A percentile compares a stretch with the other conserved stretches of the same genome.
Evolutionary conservation across 495 filamentous ascomycete species (phyloP).

Genomic region (Extremus antarcticus): DNA sequence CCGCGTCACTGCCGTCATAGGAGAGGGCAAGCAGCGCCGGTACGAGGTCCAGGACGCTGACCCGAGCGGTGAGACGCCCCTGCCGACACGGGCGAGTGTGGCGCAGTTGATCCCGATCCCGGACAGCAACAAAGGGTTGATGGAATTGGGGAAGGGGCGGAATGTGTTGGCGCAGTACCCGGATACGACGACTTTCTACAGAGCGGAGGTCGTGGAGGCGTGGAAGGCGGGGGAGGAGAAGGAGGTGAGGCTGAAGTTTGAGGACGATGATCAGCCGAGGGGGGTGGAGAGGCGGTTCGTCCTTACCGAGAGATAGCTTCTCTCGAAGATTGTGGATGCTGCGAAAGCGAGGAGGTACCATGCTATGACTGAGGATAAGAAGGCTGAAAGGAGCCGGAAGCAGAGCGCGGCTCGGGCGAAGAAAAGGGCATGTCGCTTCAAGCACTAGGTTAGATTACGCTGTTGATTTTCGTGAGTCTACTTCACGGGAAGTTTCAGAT

Average conservation of each 20-base stretch:
- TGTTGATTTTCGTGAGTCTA: too few relatives aligned
- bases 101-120: slow-evolving; percentile 79
- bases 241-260: slow-evolving; percentile 31
- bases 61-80: slow-evolving; percentile 52
- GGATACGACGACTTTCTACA: slow-evolving; percentile 94
- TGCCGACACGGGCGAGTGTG: slow-evolving; percentile 61
- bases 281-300: slow-evolving; percentile 33
- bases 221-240: slow-evolving; percentile 9
- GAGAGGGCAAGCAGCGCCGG: slow-evolving; percentile 72
- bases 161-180: slow-evolving; percentile 46
- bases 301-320: slow-evolving; percentile 14
- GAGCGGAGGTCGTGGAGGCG: slow-evolving; percentile 59
- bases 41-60: slow-evolving; percentile 95
- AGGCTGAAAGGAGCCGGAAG: too few relatives aligned
- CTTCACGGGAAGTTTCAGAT: too few relatives aligned
- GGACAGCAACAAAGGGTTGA: slow-evolving; percentile 39
- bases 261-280: slow-evolving; percentile 30
- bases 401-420: too few relatives aligned
- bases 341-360: too few relatives aligned
- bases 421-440: too few relatives aligned
- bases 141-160: slow-evolving; percentile 33
- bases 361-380: too few relatives aligned
- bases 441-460: too few relatives aligned
- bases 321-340: too few relatives aligned
- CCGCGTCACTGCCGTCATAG: slow-evolving; percentile 70